Percentiles rank a stretch among this genome's conserved stretches.
phyloP scores from a whole-genome alignment of 495 filamentous ascomycete genomes.

The Xylaria scruposa region DNA sequence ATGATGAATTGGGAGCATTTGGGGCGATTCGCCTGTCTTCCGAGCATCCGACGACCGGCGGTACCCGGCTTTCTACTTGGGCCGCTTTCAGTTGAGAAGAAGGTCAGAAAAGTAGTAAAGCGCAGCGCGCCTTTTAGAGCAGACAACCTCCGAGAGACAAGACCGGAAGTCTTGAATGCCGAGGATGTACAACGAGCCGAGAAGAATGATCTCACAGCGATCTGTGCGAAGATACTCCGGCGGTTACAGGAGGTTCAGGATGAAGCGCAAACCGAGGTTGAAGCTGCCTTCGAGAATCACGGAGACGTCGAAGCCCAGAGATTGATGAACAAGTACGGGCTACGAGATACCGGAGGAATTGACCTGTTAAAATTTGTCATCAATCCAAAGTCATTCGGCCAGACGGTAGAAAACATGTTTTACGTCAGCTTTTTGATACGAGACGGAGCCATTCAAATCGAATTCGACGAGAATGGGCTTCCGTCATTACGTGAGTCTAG shows the following conservation, averaged over 20 bases:
- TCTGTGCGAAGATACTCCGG: slow-evolving; percentile 70
- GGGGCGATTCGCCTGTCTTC: slow-evolving; percentile 76
- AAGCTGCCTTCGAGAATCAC: slow-evolving; percentile 44
- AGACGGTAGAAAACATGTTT: slow-evolving; percentile 97
- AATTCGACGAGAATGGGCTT: slow-evolving; percentile 66
- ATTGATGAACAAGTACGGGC: slow-evolving; percentile 58
- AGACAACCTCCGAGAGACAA: slow-evolving; percentile 68
- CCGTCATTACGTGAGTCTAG: slow-evolving; percentile 73
- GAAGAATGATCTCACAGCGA: slow-evolving; percentile 73
- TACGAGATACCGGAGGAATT: slow-evolving; percentile 69
- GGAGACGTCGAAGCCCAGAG: slow-evolving; percentile 42
- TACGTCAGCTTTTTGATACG: slow-evolving; percentile 93
- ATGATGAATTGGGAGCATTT: slow-evolving; percentile 88
- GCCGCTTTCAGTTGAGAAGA: slow-evolving; percentile 87
- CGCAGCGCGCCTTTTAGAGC: slow-evolving; percentile 67
- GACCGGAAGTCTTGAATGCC: slow-evolving; percentile 74
- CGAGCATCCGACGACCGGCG: slow-evolving; percentile 72
- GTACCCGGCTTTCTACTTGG: slow-evolving; percentile 87
- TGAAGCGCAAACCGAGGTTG: slow-evolving; percentile 49
- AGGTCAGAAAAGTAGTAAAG: slow-evolving; percentile 69
- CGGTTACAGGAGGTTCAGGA: slow-evolving; percentile 47
- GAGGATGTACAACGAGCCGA: slow-evolving; percentile 75
- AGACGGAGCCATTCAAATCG: slow-evolving; percentile 76
- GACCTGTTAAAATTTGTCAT: slow-evolving; percentile 83
- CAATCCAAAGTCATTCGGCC: slow-evolving; percentile 88